A percentile compares a stretch with the other conserved stretches of the same genome.
phyloP scores from a whole-genome alignment of 306 rosid genomes.

The Glycine latifolia region DNA sequence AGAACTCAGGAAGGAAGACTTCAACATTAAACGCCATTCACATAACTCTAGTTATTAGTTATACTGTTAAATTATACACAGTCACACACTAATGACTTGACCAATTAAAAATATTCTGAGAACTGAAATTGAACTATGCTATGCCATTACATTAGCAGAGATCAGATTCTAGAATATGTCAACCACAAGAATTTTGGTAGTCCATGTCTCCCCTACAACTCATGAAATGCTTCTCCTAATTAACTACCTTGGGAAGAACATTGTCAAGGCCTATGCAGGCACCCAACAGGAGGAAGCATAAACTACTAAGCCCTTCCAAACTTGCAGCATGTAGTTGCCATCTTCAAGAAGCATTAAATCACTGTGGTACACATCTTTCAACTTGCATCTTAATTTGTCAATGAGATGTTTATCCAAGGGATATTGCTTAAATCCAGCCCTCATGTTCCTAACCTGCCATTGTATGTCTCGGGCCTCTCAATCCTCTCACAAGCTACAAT shows the following conservation, averaged over 20 bases:
- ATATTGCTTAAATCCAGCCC: constrained; percentile 66
- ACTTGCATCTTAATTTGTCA: constrained; percentile 52
- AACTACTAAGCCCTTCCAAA: constrained; percentile 74
- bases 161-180: background rate
- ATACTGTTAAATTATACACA: constrained; percentile 13
- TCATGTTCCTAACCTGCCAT: constrained; percentile 63
- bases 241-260: background rate
- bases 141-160: background rate
- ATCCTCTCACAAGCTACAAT: constrained; percentile 56
- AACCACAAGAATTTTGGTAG: background rate
- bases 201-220: constrained; percentile 17
- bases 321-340: constrained; percentile 73
- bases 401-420: constrained; percentile 57
- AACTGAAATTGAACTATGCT: constrained; percentile 33
- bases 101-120: background rate
- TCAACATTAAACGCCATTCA: constrained; percentile 26
- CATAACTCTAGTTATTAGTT: constrained; percentile 23
- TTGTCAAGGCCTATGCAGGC: constrained; percentile 42
- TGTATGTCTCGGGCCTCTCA: constrained; percentile 58
- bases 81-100: background rate
- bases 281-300: constrained; percentile 70
- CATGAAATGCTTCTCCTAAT: constrained; percentile 16
- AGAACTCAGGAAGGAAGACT: background rate
- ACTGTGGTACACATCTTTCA: constrained; percentile 51
- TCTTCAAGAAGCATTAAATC: constrained; percentile 69